A percentile compares a stretch with the other conserved stretches of the same genome.
Evolutionary conservation across 1,284 basidiomycete species (phyloP).

Genomic region (Leccinum pachyderme): DNA sequence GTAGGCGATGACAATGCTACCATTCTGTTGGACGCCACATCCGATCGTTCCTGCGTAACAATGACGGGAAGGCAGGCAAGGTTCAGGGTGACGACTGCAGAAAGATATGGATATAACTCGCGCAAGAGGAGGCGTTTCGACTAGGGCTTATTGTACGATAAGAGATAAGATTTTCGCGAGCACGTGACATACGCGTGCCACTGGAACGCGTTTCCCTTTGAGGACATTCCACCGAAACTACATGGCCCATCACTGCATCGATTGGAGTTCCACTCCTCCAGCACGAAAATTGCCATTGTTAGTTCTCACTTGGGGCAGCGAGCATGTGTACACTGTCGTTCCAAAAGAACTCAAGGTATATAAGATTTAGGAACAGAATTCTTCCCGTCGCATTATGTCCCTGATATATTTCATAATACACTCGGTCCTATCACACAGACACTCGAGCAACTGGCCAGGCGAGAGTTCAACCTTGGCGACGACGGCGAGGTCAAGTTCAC

Average conservation of each 20-base stretch:
- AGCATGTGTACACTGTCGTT: constrained; percentile 21
- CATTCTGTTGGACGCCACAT: background rate
- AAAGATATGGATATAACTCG: background rate
- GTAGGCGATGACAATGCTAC: background rate
- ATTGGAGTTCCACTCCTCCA: constrained; percentile 25
- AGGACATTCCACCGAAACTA: background rate
- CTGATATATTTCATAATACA: background rate
- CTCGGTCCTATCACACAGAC: constrained; percentile 8
- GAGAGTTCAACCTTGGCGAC: constrained; percentile 23
- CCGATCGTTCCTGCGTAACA: background rate
- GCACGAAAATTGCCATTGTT: constrained; percentile 21
- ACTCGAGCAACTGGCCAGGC: constrained; percentile 17
- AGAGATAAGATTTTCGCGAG: background rate
- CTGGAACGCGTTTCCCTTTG: constrained; percentile 4
- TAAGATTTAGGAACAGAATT: too few species aligned
- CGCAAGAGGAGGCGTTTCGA: background rate
- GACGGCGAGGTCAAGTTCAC: constrained; percentile 8
- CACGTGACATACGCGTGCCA: constrained; percentile 15
- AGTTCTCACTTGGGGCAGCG: constrained; percentile 17
- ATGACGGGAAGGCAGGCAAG: background rate
- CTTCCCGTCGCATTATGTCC: background rate
- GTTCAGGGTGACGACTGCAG: background rate
- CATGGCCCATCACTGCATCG: constrained; percentile 27
- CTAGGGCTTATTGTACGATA: background rate
- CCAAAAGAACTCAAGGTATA: constrained; percentile 21